phyloP scores from a whole-genome alignment of 2,329 filamentous ascomycete genomes.

The Fusarium abutilonis region DNA sequence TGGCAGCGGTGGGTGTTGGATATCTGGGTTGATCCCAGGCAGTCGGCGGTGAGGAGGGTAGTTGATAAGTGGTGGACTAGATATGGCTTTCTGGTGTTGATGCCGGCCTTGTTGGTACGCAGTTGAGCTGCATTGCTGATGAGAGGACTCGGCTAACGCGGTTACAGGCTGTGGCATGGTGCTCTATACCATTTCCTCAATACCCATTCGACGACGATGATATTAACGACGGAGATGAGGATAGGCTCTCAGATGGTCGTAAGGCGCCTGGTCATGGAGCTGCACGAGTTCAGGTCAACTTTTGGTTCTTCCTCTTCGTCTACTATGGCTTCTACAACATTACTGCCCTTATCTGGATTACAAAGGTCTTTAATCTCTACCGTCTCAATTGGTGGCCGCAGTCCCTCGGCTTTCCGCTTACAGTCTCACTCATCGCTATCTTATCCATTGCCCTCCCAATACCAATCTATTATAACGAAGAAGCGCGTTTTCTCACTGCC shows the following conservation, averaged over 20 bases:
- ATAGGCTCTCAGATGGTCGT: slow-evolving; percentile 45
- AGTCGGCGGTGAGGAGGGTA: slow-evolving; percentile 65
- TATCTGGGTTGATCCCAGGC: slow-evolving; percentile 69
- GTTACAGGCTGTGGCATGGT: slow-evolving; percentile 69
- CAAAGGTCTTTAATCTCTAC: slow-evolving; percentile 77
- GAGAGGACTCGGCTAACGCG: slow-evolving; percentile 12
- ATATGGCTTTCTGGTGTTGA: slow-evolving; percentile 67
- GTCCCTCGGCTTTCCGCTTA: slow-evolving; percentile 71
- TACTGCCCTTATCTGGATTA: slow-evolving; percentile 75
- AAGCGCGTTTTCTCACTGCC: slow-evolving; percentile 62
- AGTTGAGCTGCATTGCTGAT: not conserved
- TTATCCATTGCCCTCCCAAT: slow-evolving; percentile 69
- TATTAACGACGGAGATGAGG: slow-evolving; percentile 53
- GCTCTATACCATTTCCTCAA: slow-evolving; percentile 71
- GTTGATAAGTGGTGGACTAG: slow-evolving; percentile 72
- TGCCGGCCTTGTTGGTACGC: slow-evolving; percentile 69
- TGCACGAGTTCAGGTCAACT: slow-evolving; percentile 71
- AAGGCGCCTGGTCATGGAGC: slow-evolving; percentile 70
- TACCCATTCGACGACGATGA: slow-evolving; percentile 63
- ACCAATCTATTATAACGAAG: slow-evolving; percentile 66
- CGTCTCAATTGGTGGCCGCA: slow-evolving; percentile 77
- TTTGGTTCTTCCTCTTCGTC: slow-evolving; percentile 76
- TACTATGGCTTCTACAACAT: slow-evolving; percentile 77
- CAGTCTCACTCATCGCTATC: slow-evolving; percentile 68
- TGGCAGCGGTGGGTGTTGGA: slow-evolving; percentile 57